Percentiles rank a stretch among this genome's conserved stretches.
phyloP scores from a whole-genome alignment of 2,329 filamentous ascomycete species.

The Trichoderma brevicompactum region DNA sequence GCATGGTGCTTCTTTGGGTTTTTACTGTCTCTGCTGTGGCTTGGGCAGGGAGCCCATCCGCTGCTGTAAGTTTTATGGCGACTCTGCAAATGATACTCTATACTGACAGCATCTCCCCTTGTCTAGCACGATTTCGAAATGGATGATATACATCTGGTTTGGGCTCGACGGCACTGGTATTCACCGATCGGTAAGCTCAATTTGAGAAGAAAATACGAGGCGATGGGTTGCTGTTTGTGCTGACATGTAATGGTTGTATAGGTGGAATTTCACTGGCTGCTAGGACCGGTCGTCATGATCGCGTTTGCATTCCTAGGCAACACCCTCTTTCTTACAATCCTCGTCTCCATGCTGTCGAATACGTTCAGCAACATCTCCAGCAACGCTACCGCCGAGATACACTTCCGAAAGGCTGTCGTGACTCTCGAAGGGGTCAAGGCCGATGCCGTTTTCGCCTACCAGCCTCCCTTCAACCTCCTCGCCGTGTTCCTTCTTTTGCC shows the following conservation, averaged over 20 bases:
- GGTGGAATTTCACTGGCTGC: slow-evolving; percentile 75
- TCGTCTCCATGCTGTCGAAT: slow-evolving; percentile 84
- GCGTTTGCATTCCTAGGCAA: slow-evolving; percentile 85
- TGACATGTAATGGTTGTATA: slow-evolving; percentile 37
- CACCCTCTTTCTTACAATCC: slow-evolving; percentile 84
- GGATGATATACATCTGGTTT: slow-evolving; percentile 96
- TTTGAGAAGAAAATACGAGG: neutral
- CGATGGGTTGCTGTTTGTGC: neutral
- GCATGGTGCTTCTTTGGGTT: slow-evolving; percentile 86
- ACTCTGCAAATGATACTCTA: neutral
- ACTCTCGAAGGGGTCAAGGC: slow-evolving; percentile 86
- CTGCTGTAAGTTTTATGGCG: slow-evolving; percentile 52
- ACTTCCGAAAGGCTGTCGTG: slow-evolving; percentile 78
- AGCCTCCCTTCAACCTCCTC: slow-evolving; percentile 81
- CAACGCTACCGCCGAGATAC: slow-evolving; percentile 81
- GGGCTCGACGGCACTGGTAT: slow-evolving; percentile 76
- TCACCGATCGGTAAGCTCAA: slow-evolving; percentile 53
- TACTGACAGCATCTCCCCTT: neutral
- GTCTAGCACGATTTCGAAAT: slow-evolving; percentile 72
- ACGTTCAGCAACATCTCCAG: slow-evolving; percentile 79
- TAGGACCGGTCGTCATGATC: slow-evolving; percentile 80
- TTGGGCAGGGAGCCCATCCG: slow-evolving; percentile 66
- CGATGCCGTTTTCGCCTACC: slow-evolving; percentile 81
- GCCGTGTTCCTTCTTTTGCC: slow-evolving; percentile 76
- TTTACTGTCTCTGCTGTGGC: slow-evolving; percentile 77